These are phyloP conservation scores for Veloporphyrellus conicus DNA, from an alignment of 1,284 basidiomycete genomes.

Conservation along the genomic window DNA sequence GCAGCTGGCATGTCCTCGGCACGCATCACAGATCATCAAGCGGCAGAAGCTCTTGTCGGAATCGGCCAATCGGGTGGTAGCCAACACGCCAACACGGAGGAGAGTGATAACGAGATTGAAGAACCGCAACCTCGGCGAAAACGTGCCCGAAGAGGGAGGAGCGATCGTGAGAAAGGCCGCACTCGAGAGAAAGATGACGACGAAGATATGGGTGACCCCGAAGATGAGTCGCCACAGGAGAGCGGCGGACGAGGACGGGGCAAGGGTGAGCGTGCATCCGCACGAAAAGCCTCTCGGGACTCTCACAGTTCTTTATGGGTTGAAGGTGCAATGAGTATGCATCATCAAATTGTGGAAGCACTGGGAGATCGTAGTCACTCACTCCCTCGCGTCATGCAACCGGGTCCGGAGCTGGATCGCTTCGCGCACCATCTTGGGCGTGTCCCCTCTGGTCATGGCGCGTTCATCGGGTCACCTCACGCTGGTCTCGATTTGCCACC, in stretches of 20 bases:
- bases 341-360: slow-evolving; percentile 34
- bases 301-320: slow-evolving; percentile 36
- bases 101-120: slow-evolving; percentile 54
- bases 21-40: slow-evolving; percentile 75
- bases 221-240: slow-evolving; percentile 32
- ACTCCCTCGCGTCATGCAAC: slow-evolving; percentile 30
- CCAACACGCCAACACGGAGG: slow-evolving; percentile 43
- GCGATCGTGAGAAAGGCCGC: slow-evolving; percentile 36
- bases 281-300: slow-evolving; percentile 36
- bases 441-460: slow-evolving; percentile 34
- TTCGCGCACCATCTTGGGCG: slow-evolving; percentile 35
- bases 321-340: slow-evolving; percentile 35
- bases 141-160: slow-evolving; percentile 44
- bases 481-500: slow-evolving; percentile 59
- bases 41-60: slow-evolving; percentile 76
- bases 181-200: slow-evolving; percentile 45
- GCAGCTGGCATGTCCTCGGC: slow-evolving; percentile 45
- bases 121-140: slow-evolving; percentile 52
- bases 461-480: slow-evolving; percentile 35
- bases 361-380: slow-evolving; percentile 35
- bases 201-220: slow-evolving; percentile 47
- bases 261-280: slow-evolving; percentile 35
- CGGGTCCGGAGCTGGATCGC: slow-evolving; percentile 31
- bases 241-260: slow-evolving; percentile 27
- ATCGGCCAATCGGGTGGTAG: slow-evolving; percentile 56